phyloP scores from a whole-genome alignment of 2,329 filamentous ascomycete species.

The Davidsoniella eucalypti region DNA sequence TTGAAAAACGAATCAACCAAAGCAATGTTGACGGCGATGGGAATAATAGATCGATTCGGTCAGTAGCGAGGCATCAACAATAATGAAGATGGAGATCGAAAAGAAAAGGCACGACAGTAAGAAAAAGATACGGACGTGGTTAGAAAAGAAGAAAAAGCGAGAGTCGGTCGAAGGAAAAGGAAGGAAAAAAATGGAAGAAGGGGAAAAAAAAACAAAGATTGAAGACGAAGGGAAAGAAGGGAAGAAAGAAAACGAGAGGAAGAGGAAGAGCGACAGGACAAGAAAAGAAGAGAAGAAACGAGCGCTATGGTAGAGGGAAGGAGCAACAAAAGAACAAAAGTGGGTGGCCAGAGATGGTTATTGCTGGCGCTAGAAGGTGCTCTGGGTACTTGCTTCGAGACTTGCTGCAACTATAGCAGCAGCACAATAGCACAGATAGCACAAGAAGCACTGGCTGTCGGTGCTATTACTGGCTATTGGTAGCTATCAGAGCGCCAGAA shows the following conservation, averaged over 20 bases:
- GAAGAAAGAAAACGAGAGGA: slow-evolving; percentile 2
- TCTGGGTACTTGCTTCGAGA: neutral
- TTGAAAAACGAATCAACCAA: too few species aligned
- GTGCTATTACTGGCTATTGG: too few species aligned
- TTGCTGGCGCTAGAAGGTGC: slow-evolving; percentile 4
- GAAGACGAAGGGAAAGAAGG: slow-evolving; percentile 4
- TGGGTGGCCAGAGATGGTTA: slow-evolving; percentile 7
- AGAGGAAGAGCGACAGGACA: slow-evolving; percentile 5
- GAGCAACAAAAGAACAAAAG: slow-evolving; percentile 9
- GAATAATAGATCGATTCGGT: neutral
- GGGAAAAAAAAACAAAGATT: slow-evolving; percentile 9
- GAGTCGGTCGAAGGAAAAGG: neutral
- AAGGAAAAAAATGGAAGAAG: slow-evolving; percentile 4
- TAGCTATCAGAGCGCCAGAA: slow-evolving; percentile 1
- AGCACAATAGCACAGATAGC: neutral
- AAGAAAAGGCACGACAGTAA: neutral
- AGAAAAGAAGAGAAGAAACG: slow-evolving; percentile 1
- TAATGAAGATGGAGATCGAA: neutral
- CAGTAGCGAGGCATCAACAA: neutral
- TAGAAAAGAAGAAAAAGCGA: neutral
- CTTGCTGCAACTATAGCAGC: neutral
- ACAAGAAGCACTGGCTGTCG: neutral
- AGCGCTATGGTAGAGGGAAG: neutral
- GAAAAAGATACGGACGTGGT: neutral
- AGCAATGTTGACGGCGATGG: too few species aligned